Conservation (phyloP, 2,329 filamentous ascomycete genomes). For the Arthroderma uncinatum region DNA sequence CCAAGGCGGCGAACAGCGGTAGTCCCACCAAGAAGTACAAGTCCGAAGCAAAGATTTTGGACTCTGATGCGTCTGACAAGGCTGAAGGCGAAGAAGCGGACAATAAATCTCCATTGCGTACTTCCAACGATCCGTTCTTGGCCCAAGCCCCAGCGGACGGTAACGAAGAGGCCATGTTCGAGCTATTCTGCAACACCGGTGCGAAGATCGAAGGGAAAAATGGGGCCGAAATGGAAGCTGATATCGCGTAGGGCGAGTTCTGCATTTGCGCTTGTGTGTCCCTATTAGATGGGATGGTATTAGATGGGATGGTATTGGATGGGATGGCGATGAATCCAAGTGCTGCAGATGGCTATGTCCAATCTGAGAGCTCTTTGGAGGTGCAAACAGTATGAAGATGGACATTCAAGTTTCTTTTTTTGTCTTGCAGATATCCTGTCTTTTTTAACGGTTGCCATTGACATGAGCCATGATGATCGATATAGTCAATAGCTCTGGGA, state of each 20-base stretch:
- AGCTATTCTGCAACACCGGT: constrained; percentile 12
- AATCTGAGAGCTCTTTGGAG: not conserved
- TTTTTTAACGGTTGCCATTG: not conserved
- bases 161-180: constrained; percentile 7
- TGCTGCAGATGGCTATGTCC: not conserved
- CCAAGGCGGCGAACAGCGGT: constrained; percentile 1
- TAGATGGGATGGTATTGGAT: no score
- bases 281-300: no score
- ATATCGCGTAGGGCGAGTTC: not conserved
- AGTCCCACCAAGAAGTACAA: constrained; percentile 15
- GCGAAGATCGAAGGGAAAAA: constrained; percentile 1
- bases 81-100: not conserved
- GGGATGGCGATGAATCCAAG: no score
- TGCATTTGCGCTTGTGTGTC: not conserved
- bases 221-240: not conserved
- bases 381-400: not conserved
- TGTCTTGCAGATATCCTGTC: not conserved
- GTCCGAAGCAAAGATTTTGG: constrained; percentile 9
- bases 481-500: not conserved
- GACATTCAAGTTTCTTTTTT: not conserved
- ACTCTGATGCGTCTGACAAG: constrained; percentile 7
- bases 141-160: not conserved
- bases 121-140: constrained; percentile 12
- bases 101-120: not conserved
- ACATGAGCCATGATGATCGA: not conserved